Evolutionary conservation across 1,284 basidiomycete species (phyloP).

Genomic region (Dichomitus squalens): DNA sequence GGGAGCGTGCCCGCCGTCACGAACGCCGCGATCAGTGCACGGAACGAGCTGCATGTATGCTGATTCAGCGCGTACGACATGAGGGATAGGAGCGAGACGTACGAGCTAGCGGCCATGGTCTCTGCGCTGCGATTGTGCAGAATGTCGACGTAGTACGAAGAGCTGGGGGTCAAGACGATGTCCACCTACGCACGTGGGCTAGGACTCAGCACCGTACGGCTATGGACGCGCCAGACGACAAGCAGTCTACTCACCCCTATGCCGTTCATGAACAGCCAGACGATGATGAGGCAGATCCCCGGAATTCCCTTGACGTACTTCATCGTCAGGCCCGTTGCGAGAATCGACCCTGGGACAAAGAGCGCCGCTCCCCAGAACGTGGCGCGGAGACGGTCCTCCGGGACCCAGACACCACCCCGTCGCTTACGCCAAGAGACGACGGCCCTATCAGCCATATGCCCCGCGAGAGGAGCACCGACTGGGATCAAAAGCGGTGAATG

Average conservation of each 20-base stretch:
- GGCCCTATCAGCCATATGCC: slow-evolving; percentile 51
- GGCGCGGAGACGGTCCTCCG: slow-evolving; percentile 63
- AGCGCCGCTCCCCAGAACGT: slow-evolving; percentile 47
- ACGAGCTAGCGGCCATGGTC: slow-evolving; percentile 48
- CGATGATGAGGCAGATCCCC: slow-evolving; percentile 43
- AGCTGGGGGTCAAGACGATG: slow-evolving; percentile 49
- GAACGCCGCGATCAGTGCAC: slow-evolving; percentile 44
- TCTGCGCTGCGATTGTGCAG: slow-evolving; percentile 56
- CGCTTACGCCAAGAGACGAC: slow-evolving; percentile 48
- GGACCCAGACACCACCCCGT: slow-evolving; percentile 52
- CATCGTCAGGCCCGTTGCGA: slow-evolving; percentile 37
- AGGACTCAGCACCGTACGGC: background rate
- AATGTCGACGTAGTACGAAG: slow-evolving; percentile 61
- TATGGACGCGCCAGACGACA: background rate
- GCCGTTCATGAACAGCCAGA: slow-evolving; percentile 52
- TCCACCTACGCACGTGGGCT: slow-evolving; percentile 38
- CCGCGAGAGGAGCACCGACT: slow-evolving; percentile 58
- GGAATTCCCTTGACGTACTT: slow-evolving; percentile 41
- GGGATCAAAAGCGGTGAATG: background rate
- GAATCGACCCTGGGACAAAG: slow-evolving; percentile 44
- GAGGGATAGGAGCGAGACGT: slow-evolving; percentile 9
- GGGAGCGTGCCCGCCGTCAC: slow-evolving; percentile 50
- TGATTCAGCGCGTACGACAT: background rate
- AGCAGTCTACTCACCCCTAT: slow-evolving; percentile 43
- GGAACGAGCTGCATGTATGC: slow-evolving; percentile 37